Percentiles rank a stretch among this genome's conserved stretches.
phyloP scores from a whole-genome alignment of 169 alveolate species.

The Eimeria falciformis region DNA sequence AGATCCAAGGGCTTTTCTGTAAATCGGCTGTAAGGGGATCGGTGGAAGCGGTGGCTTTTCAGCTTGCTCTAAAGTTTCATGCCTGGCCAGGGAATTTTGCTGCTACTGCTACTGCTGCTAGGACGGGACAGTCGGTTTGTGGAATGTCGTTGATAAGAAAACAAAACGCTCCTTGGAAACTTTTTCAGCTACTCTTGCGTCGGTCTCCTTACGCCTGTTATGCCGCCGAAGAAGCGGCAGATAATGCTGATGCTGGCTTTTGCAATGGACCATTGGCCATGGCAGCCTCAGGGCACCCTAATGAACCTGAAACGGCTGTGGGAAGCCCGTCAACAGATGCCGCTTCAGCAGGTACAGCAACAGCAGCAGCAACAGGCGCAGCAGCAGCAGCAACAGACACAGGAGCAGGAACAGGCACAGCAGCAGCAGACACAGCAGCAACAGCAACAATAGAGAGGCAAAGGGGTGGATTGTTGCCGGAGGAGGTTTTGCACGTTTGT shows the following conservation, averaged over 20 bases:
- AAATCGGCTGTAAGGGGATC: constrained; percentile 75
- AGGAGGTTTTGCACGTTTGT: constrained; percentile 85
- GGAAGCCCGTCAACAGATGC: no score
- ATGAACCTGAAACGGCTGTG: no score
- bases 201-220: background rate
- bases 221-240: background rate
- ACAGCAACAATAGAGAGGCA: background rate
- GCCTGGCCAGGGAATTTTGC: background rate
- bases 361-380: constrained; percentile 7
- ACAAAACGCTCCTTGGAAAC: background rate
- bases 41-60: background rate
- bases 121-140: background rate
- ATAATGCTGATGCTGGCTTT: no score
- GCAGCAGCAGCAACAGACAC: constrained; percentile 5
- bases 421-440: background rate
- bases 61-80: background rate
- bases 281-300: no score
- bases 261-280: no score
- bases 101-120: background rate
- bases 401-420: background rate
- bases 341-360: no score
- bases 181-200: background rate
- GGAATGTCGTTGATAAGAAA: background rate
- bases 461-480: constrained; percentile 53
- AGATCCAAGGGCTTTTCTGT: constrained; percentile 87